A percentile compares a stretch with the other conserved stretches of the same genome.
These are phyloP conservation scores for Drechslera avenae DNA, from an alignment of 2,329 filamentous ascomycete species.

Conservation along the genomic window DNA sequence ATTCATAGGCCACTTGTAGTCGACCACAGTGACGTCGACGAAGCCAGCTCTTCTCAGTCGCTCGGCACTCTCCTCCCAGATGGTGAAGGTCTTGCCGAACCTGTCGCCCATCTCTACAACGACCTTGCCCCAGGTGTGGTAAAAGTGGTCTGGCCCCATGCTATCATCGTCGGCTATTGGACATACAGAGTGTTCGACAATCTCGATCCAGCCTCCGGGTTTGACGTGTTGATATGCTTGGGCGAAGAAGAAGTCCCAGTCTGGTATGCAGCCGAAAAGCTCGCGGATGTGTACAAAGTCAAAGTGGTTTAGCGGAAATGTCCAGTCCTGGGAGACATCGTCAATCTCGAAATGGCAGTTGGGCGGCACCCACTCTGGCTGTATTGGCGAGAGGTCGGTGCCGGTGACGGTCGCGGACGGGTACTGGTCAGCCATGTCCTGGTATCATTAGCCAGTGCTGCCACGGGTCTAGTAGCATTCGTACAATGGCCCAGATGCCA, in stretches of 20 bases:
- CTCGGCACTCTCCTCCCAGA: constrained; percentile 43
- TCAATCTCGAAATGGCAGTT: constrained; percentile 57
- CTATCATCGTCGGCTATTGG: constrained; percentile 50
- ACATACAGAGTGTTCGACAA: constrained; percentile 51
- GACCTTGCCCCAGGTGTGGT: constrained; percentile 42
- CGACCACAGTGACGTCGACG: constrained; percentile 39
- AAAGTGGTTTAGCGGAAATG: constrained; percentile 43
- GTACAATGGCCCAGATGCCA: constrained; percentile 46
- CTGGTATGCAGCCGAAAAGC: constrained; percentile 53
- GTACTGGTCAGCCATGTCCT: constrained; percentile 39
- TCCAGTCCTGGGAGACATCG: constrained; percentile 53
- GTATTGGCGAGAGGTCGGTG: constrained; percentile 57
- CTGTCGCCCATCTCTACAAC: constrained; percentile 45
- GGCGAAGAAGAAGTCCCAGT: constrained; percentile 53
- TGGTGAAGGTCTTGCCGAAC: constrained; percentile 47
- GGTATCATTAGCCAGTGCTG: neutral
- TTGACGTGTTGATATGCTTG: constrained; percentile 45
- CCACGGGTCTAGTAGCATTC: neutral
- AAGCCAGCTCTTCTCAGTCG: constrained; percentile 42
- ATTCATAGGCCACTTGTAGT: constrained; percentile 47
- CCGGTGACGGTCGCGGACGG: constrained; percentile 46
- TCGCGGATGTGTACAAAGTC: constrained; percentile 56
- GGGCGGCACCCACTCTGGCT: constrained; percentile 54
- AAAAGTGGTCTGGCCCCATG: constrained; percentile 46
- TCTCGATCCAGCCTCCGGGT: constrained; percentile 52